A percentile compares a stretch with the other conserved stretches of the same genome.
phyloP scores from a whole-genome alignment of 139 green algal genomes.

The Diplosphaera chodatii region DNA sequence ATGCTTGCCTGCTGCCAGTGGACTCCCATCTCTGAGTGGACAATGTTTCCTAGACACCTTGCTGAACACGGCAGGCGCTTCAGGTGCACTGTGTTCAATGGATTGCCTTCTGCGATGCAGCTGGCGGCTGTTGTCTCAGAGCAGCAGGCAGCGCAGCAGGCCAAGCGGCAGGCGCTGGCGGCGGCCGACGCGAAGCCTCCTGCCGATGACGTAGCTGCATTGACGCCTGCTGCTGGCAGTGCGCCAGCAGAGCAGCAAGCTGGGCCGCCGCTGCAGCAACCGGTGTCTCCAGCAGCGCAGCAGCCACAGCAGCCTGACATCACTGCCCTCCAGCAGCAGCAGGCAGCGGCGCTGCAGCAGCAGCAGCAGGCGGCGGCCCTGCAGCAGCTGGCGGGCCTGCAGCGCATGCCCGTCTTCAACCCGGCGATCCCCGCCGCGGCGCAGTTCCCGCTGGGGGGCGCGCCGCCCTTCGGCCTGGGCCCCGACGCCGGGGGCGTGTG shows the following conservation, averaged over 20 bases:
- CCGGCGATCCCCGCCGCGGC: background rate
- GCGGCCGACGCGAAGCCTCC: no score
- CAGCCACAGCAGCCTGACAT: background rate
- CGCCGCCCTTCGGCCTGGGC: background rate
- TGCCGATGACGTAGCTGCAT: no score
- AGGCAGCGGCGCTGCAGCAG: background rate
- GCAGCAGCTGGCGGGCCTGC: background rate
- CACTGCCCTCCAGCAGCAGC: no score
- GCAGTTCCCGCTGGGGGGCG: background rate
- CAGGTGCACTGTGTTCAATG: no score
- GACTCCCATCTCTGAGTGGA: no score
- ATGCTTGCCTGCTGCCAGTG: no score
- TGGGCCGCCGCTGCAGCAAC: no score
- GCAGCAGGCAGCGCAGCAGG: background rate
- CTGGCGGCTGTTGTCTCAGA: background rate
- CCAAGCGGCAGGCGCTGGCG: background rate
- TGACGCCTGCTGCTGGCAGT: no score
- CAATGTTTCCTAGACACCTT: no score
- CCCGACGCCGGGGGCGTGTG: background rate
- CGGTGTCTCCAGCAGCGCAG: background rate
- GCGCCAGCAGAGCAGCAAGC: no score
- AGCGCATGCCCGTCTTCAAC: background rate
- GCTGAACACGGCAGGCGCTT: no score
- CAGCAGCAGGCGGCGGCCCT: background rate
- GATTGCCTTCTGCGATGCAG: background rate